These are phyloP conservation scores for Penicillium malachiteum DNA, from an alignment of 495 filamentous ascomycete genomes.

Conservation along the genomic window DNA sequence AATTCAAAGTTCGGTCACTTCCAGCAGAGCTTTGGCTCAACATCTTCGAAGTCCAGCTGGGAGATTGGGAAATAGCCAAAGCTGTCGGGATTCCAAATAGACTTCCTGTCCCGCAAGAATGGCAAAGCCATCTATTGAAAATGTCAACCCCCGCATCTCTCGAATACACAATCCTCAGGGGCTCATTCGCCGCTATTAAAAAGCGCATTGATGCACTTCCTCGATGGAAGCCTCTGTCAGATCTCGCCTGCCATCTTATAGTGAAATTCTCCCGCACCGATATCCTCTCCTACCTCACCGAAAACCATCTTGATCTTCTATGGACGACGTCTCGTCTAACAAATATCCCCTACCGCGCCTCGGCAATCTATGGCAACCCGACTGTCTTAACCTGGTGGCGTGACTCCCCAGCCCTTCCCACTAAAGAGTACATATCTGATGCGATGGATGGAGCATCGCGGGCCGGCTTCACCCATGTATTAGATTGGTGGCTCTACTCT, in stretches of 20 bases:
- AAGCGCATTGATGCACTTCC: conserved; percentile 64
- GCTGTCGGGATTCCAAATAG: conserved; percentile 77
- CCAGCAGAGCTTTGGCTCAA: conserved; percentile 88
- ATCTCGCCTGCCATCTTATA: conserved; percentile 79
- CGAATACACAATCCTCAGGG: conserved; percentile 78
- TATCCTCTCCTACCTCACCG: conserved; percentile 78
- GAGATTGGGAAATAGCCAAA: conserved; percentile 86
- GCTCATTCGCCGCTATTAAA: conserved; percentile 64
- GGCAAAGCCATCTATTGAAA: conserved; percentile 56
- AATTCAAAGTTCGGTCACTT: conserved; percentile 39
- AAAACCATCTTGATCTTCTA: conserved; percentile 74
- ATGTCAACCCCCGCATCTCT: conserved; percentile 57
- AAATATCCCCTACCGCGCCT: conserved; percentile 79
- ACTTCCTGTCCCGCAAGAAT: conserved; percentile 69
- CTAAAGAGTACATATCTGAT: conserved; percentile 75
- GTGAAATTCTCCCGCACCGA: conserved; percentile 83
- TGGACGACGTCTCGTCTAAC: conserved; percentile 78
- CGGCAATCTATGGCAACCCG: conserved; percentile 78
- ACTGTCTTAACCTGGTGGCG: conserved; percentile 89
- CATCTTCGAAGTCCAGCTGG: conserved; percentile 72
- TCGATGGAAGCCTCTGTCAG: conserved; percentile 70
- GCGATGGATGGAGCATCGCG: conserved; percentile 84
- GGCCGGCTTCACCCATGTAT: conserved; percentile 75
- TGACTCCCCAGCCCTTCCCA: conserved; percentile 70
- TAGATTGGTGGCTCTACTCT: conserved; percentile 89